Base-by-base conservation (phyloP, 164 flowering plant species). In the Sextonia rubra region DNA sequence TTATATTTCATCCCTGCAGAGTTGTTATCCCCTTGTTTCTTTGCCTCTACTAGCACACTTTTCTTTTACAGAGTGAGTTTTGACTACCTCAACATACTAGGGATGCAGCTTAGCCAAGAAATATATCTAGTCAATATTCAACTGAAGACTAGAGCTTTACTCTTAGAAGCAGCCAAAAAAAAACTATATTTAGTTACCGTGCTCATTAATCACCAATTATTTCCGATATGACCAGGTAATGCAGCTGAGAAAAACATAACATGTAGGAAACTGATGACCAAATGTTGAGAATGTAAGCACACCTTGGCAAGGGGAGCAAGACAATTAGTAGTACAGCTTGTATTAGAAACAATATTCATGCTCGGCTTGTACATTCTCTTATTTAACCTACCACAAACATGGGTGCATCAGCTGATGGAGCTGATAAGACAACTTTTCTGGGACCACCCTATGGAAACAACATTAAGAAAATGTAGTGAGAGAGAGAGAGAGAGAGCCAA, bases 351-450 rank as follows among this genome's bases (percentile, higher is more conserved):
- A 72, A 93, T 78, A 68, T 93, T 87, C 99, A 93, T 96, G 88
- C 65, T 85, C 62, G 98, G 86, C 70, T 88, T 82, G 86, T 96
- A 96, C 1, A 88, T 84, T 55, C 69, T 81, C 84, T 96, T 97
- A 78, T 96, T 96, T 23, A 96, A 98, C 62, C 99, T 17, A 96
- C 90, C 24, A 96, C 98, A 83, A 96, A 96, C 98, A 91, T 96
- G 25, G 99, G 98, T 27, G 99, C 99, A 85, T 96, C 99, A 61
- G 97, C 98, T 58, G 98, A 96, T 69, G 98, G 99, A 76, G 99
- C 99, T 64, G 99, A 96, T 77, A 96, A 93, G 11, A 96, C 85
- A 32, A 93, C 95, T 78, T 96, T 96, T 83, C 85, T 90, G 32
- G 98, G 97, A 78, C 99, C 99, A 83, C 93, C 99, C 99, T 95